Conservation (phyloP, 257 asterid species). For the Phtheirospermum japonicum region DNA sequence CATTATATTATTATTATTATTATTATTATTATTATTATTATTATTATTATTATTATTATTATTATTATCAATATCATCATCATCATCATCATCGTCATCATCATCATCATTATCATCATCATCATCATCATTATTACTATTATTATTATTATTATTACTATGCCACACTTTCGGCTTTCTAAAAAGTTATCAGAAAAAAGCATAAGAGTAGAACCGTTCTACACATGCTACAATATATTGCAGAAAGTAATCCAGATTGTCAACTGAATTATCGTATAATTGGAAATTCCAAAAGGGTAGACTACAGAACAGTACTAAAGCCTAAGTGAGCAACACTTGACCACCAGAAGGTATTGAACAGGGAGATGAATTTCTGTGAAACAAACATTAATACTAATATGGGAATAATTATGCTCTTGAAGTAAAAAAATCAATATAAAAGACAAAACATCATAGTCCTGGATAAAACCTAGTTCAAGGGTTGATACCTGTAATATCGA, state of each 20-base stretch:
- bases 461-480: background rate
- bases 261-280: constrained; percentile 12
- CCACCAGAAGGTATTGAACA: constrained; percentile 14
- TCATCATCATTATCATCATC: no score
- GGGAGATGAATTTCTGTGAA: constrained; percentile 7
- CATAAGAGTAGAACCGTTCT: background rate
- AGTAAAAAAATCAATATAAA: background rate
- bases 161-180: no score
- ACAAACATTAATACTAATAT: constrained; percentile 1
- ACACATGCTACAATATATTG: constrained; percentile 1
- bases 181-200: constrained; percentile 12
- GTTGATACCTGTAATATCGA: constrained; percentile 81
- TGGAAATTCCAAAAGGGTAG: background rate
- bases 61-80: no score
- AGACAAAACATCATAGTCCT: constrained; percentile 22
- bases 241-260: constrained; percentile 5
- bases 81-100: no score
- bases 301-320: background rate
- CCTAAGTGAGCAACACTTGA: constrained; percentile 9
- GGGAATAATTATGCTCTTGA: background rate
- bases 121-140: no score
- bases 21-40: no score
- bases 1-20: no score
- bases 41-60: no score
- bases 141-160: no score